Conservation (phyloP, 306 rosid genomes). For the Dalbergia oliveri region DNA sequence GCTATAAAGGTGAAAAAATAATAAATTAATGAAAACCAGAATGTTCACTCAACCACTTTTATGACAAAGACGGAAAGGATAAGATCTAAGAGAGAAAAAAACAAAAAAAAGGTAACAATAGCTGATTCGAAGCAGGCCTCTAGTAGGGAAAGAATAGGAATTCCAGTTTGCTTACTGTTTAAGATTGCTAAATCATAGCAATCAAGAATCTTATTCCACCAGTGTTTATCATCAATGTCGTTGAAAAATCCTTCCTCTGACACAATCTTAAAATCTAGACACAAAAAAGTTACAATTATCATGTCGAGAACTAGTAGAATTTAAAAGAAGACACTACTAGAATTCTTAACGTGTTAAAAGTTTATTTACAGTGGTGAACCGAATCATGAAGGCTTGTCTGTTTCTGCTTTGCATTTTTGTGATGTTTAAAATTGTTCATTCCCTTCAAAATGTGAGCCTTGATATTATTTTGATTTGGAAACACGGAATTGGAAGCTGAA, state of each 20-base stretch:
- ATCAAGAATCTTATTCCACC: neutral
- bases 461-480: neutral
- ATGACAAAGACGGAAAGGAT: slow-evolving; percentile 35
- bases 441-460: neutral
- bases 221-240: neutral
- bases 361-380: too few species aligned
- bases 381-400: too few species aligned
- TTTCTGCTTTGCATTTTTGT: neutral
- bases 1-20: neutral
- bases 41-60: slow-evolving; percentile 41
- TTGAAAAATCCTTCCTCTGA: neutral
- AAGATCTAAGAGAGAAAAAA: neutral
- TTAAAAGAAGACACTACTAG: slow-evolving; percentile 5
- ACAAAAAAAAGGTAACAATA: neutral
- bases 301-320: neutral
- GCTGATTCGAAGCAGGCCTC: slow-evolving; percentile 9
- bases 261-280: neutral
- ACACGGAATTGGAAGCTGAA: slow-evolving; percentile 4
- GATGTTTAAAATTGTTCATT: neutral
- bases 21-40: neutral
- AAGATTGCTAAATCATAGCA: slow-evolving; percentile 16
- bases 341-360: too few species aligned
- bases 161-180: slow-evolving; percentile 3
- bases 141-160: slow-evolving; percentile 25
- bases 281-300: neutral